Base-by-base conservation (phyloP, 2,329 filamentous ascomycete genomes). In the Aspergillus sojae region DNA sequence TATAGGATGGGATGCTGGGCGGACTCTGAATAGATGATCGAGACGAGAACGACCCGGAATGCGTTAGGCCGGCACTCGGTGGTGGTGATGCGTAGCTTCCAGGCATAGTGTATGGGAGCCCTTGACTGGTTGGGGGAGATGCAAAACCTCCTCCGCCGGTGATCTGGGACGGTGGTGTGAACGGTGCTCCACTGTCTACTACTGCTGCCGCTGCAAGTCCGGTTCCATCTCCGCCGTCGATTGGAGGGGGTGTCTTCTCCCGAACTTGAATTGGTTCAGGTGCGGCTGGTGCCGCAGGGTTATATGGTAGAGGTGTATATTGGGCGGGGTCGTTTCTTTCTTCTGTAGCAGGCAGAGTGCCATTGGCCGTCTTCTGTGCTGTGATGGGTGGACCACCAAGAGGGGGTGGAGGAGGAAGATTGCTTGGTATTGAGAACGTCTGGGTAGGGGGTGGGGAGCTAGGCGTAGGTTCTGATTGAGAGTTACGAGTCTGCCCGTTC, bases 171-270 rank as follows among this genome's bases (percentile, higher is more conserved):
- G 74, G 71, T 5, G 73, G 69, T 39, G 72, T 67, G 57, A 77
- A 79, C 45, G 73, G 68, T 10, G 75, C 63, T 3, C 72, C 70
- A 43, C 78, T 69, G 62, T 82, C 80, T 45, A 75, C 76, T 61
- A 74, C 75, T 6, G 76, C 76, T 10, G 79, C 80, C 5, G 79
- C 77, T 46, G 77, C 72, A 5, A 83, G 76, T 3, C 81, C 81
- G 1, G 81, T 83, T 16, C 81, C 81, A 39, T 74, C 76, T 19
- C 76, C 81, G 43, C 81, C 85, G 73, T 89, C 87, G 30, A 79
- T 77, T 14, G 88, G 88, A 7, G 88, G 88, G 2, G 88, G 88
- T 4, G 88, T 89, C 77, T 89, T 88, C 74, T 89, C 87, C n/a
- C 88, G 83, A 69, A 88, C 84, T 48, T 84, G 81, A 58, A 89